Conservation (phyloP, 176 grass and related monocot genomes). For the Oryza nivara region DNA sequence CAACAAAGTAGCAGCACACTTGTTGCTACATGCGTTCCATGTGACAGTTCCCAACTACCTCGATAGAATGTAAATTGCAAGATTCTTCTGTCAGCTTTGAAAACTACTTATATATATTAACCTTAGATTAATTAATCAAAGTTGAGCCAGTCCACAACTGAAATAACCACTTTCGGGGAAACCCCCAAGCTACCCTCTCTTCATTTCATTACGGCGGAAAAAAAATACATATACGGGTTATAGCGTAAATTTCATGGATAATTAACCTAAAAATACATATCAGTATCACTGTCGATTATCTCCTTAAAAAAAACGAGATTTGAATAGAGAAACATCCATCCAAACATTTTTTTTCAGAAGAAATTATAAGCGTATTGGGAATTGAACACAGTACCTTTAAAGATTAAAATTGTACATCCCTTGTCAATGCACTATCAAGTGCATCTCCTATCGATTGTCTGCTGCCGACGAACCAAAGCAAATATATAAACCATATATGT, state of each 20-base stretch:
- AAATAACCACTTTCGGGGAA: constrained; percentile 8
- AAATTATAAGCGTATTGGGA: no score
- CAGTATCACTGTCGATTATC: neutral
- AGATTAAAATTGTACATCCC: no score
- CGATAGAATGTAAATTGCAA: constrained; percentile 27
- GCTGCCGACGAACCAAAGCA: neutral
- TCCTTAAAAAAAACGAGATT: no score
- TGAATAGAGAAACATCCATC: no score
- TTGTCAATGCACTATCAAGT: no score
- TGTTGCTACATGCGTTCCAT: constrained; percentile 23
- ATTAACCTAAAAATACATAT: neutral
- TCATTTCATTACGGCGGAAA: neutral
- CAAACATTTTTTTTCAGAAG: no score
- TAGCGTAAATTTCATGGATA: neutral
- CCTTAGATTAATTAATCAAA: neutral
- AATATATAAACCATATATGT: neutral
- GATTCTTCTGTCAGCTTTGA: constrained; percentile 30
- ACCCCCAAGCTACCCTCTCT: neutral
- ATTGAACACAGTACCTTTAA: no score
- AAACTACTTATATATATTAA: neutral
- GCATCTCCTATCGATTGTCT: no score
- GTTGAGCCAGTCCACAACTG: neutral
- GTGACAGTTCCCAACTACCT: constrained; percentile 31
- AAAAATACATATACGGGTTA: no score
- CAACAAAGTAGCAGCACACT: constrained; percentile 1